Conservation (phyloP, 768 basidiomycete species). For the Floccularia luteovirens region DNA sequence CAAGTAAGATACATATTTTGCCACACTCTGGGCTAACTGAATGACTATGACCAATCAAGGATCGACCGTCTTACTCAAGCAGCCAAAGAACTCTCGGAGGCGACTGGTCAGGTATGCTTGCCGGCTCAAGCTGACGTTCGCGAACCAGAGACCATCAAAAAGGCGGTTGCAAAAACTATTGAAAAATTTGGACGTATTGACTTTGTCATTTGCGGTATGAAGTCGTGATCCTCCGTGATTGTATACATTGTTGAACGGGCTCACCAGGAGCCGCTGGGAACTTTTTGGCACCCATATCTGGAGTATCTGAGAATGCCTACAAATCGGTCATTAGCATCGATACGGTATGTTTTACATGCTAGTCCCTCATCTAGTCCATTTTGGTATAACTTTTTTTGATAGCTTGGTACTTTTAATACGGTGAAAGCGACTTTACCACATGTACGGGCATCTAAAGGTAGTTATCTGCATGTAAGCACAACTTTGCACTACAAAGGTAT, state of each 20-base stretch:
- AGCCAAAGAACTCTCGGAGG: slow-evolving; percentile 61
- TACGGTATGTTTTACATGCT: slow-evolving; percentile 41
- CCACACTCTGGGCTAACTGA: slow-evolving; percentile 4
- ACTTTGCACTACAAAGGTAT: slow-evolving; percentile 80
- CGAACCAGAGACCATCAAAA: slow-evolving; percentile 59
- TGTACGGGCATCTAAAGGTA: slow-evolving; percentile 62
- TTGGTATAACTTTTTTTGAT: slow-evolving; percentile 4
- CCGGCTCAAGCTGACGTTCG: slow-evolving; percentile 79
- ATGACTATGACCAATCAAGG: slow-evolving; percentile 25
- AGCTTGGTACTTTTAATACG: slow-evolving; percentile 92
- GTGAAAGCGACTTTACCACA: slow-evolving; percentile 85
- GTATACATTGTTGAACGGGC: not conserved
- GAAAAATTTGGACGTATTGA: slow-evolving; percentile 82
- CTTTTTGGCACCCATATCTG: slow-evolving; percentile 83
- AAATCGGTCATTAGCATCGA: slow-evolving; percentile 92
- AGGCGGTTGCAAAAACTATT: slow-evolving; percentile 70
- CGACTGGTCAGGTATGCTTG: slow-evolving; percentile 68
- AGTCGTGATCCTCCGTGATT: not conserved
- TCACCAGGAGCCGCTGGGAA: slow-evolving; percentile 91
- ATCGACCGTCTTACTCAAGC: slow-evolving; percentile 62
- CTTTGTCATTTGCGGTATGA: slow-evolving; percentile 87
- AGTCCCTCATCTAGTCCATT: not conserved
- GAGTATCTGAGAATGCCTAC: slow-evolving; percentile 86
- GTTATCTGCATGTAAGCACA: slow-evolving; percentile 87
- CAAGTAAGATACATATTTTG: slow-evolving; percentile 46